These are phyloP conservation scores for Gymnopilus dilepis DNA, from an alignment of 768 basidiomycete species.

Conservation along the genomic window DNA sequence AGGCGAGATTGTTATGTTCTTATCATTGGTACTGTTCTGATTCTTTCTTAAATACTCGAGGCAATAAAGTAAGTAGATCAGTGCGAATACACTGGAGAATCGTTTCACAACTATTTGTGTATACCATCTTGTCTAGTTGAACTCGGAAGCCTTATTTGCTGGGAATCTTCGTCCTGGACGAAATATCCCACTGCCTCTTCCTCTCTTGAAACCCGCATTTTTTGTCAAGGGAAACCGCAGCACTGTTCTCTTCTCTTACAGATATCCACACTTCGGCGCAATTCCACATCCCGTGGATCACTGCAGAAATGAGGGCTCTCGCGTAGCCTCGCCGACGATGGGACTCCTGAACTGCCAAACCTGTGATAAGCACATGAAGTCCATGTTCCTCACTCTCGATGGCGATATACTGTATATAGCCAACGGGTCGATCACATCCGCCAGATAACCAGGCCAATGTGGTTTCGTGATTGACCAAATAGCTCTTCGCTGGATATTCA, in stretches of 20 bases:
- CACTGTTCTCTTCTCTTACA: conserved; percentile 3
- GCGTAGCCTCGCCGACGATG: conserved; percentile 12
- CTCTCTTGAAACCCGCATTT: conserved; percentile 12
- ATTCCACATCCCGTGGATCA: background rate
- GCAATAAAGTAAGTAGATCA: no score
- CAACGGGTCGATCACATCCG: background rate
- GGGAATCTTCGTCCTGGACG: no score
- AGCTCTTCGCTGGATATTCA: conserved; percentile 9
- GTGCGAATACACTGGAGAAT: no score
- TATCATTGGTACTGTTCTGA: no score
- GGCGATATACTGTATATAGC: conserved; percentile 13
- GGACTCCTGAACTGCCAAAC: conserved; percentile 2
- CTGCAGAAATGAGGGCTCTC: conserved; percentile 5
- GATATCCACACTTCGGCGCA: conserved; percentile 13
- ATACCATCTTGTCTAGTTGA: no score
- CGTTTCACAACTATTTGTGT: no score
- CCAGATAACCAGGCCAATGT: conserved; percentile 13
- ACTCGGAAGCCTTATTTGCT: no score
- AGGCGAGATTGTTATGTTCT: no score
- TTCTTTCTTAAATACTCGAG: no score
- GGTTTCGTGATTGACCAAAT: conserved; percentile 1
- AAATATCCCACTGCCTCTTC: conserved; percentile 10
- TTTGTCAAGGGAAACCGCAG: conserved; percentile 3
- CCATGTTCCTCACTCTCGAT: background rate
- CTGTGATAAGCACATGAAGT: conserved; percentile 7